Evolutionary conservation across 1,284 basidiomycete genomes (phyloP), one percentile per base, ranked within the genome.

Genomic region (Uromyces viciae-fabae): DNA sequence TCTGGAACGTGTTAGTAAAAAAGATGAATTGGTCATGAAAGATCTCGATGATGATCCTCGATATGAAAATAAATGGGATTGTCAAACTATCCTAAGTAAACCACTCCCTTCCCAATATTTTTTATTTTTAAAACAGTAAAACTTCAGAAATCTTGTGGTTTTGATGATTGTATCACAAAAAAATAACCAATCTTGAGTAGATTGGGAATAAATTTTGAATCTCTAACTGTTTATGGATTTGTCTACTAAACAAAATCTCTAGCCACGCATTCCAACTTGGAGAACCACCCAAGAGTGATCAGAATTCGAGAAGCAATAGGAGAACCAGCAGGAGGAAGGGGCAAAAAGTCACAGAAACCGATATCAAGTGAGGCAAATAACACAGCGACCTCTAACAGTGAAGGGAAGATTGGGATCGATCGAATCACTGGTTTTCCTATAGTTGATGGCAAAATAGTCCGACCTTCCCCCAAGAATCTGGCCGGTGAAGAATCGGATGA

Each of bases 181-280:
- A n/a, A n/a, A n/a, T n/a, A n/a, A n/a, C n/a, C n/a, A n/a, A n/a
- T n/a, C n/a, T n/a, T n/a, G n/a, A n/a, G n/a, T n/a, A n/a, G n/a
- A n/a, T n/a, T n/a, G n/a, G n/a, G 33, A 22, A 28, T 22, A 11
- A 22, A 60, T 11, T 60, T 15, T 28, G 9, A n/a, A n/a, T n/a
- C n/a, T n/a, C n/a, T n/a, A n/a, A n/a, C n/a, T n/a, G n/a, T n/a
- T n/a, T n/a, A n/a, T n/a, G n/a, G n/a, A n/a, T n/a, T n/a, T n/a
- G n/a, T n/a, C n/a, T 2, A 11, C 5, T 31, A 62, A 19, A 38
- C 22, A 0, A 66, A n/a, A n/a, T n/a, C 82, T 62, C 22, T 84
- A 96, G 94, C 92, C n/a, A 97, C 94, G 0, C 95, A 95, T 85
- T 93, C 93, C 22, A 98, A 95, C 85, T 88, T 96, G 3, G 95